Conservation (phyloP, 1,284 basidiomycete genomes). For the Stereum hirsutum region DNA sequence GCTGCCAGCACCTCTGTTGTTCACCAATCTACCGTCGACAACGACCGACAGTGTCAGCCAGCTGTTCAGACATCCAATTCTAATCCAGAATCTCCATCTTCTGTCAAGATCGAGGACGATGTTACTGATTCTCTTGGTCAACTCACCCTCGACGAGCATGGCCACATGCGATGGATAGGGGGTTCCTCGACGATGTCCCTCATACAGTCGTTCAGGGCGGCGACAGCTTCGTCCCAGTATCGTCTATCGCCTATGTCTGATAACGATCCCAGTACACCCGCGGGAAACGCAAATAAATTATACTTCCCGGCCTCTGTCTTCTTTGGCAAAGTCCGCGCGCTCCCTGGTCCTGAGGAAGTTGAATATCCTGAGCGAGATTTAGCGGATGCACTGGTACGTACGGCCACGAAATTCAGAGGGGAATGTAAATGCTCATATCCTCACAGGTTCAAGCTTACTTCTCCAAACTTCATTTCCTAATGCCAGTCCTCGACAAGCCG, state of each 20-base stretch:
- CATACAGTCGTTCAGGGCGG: constrained; percentile 77
- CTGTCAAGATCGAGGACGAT: constrained; percentile 59
- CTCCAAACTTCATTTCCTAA: constrained; percentile 71
- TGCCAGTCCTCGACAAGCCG: constrained; percentile 79
- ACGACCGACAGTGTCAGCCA: constrained; percentile 18
- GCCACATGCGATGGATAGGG: constrained; percentile 88
- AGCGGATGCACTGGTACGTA: constrained; percentile 68
- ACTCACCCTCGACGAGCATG: constrained; percentile 80
- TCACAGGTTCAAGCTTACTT: constrained; percentile 85
- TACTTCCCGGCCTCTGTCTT: constrained; percentile 86
- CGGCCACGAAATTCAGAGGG: no score
- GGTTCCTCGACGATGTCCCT: constrained; percentile 86
- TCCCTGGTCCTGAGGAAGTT: constrained; percentile 79
- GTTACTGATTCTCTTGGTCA: constrained; percentile 78
- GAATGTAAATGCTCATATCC: no score
- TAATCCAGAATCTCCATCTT: constrained; percentile 23
- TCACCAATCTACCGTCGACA: constrained; percentile 20
- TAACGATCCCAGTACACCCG: constrained; percentile 66
- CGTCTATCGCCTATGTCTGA: constrained; percentile 77
- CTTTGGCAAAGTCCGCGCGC: constrained; percentile 77
- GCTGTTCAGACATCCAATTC: constrained; percentile 21
- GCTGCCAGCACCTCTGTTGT: constrained; percentile 11
- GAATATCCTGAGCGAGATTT: constrained; percentile 78
- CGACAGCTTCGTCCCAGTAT: constrained; percentile 65
- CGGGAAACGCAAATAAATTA: constrained; percentile 42